Evolutionary conservation across 78 protist species (phyloP), one percentile per base, ranked within the genome.

Genomic region (Dictyostelium purpureum): DNA sequence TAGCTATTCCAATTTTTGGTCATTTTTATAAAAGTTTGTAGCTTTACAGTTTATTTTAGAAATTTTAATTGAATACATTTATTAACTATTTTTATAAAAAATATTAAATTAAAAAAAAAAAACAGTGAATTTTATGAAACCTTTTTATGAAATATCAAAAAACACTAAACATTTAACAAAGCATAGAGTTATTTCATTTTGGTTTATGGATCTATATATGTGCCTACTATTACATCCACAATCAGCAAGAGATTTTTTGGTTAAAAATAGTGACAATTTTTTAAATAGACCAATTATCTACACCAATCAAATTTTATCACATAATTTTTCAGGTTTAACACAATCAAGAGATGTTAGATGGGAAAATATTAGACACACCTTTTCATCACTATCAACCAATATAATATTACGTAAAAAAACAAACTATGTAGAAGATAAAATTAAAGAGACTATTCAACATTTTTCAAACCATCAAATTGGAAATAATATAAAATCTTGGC

Each of bases 221-320:
- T 11, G n/a, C n/a, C 26, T 57, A 10, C 10, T n/a, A 24, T 26
- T 37, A 5, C 81, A 83, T 21, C 73, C 80, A 7, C 40, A 37
- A 6, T 5, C 57, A 52, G 75, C 61, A 26, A 75, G 80, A 26
- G 90, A 83, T 11, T 70, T 83, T 2, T 71, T 61, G 42, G 40
- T 43, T 1, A 73, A 83, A 52, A 54, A 83, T 59, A 56, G 57
- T 83, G 80, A 83, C 0, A 56, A 24, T 4, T 71, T 83, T 28
- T 21, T 54, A 16, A 51, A 69, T 40, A 51, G 90, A 54, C 73
- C 63, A 0, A 35, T 40, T 21, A 69, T 24, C 0, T 47, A 43
- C 2, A 12, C 90, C 2, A 33, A 31, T 0, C 12, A 18, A 11
- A 3, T 54, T 14, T 21, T 47, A 16, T 42, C 63, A 42, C 63